These are phyloP conservation scores for Aspergillus funiculosus DNA, from an alignment of 495 filamentous ascomycete genomes.

Conservation along the genomic window DNA sequence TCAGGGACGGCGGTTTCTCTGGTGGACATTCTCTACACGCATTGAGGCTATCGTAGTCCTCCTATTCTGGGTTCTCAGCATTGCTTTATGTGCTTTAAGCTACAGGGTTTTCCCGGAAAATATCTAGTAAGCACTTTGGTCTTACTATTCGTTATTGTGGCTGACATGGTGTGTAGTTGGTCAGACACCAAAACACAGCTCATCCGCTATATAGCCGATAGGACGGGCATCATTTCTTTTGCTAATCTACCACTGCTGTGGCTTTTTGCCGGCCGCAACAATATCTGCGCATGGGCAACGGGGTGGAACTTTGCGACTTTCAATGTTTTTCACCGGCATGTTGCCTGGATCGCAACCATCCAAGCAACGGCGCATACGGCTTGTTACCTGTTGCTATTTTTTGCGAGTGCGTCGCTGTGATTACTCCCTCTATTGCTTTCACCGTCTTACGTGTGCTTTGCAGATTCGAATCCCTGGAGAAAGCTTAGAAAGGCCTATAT, in stretches of 20 bases:
- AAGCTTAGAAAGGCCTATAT: constrained; percentile 31
- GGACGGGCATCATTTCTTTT: constrained; percentile 47
- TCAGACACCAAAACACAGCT: constrained; percentile 29
- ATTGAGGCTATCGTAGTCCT: constrained; percentile 34
- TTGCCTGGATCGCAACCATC: constrained; percentile 48
- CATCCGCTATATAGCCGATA: constrained; percentile 44
- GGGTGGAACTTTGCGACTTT: constrained; percentile 51
- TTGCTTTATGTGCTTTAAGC: constrained; percentile 29
- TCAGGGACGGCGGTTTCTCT: constrained; percentile 25
- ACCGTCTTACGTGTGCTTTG: neutral
- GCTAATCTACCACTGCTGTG: constrained; percentile 48
- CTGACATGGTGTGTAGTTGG: constrained; percentile 28
- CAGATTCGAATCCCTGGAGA: constrained; percentile 28
- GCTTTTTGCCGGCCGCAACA: constrained; percentile 51
- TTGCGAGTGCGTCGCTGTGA: constrained; percentile 28
- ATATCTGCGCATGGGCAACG: constrained; percentile 50
- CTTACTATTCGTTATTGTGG: neutral
- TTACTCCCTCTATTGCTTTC: neutral
- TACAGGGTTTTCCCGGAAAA: constrained; percentile 35
- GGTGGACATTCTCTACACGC: constrained; percentile 38
- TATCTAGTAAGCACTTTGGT: constrained; percentile 31
- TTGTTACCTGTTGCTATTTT: constrained; percentile 30
- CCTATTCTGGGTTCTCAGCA: constrained; percentile 39
- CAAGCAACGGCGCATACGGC: constrained; percentile 45
- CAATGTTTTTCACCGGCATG: constrained; percentile 52